Conservation (phyloP, 2,329 filamentous ascomycete genomes). For the Sporothrix variecibatus region DNA sequence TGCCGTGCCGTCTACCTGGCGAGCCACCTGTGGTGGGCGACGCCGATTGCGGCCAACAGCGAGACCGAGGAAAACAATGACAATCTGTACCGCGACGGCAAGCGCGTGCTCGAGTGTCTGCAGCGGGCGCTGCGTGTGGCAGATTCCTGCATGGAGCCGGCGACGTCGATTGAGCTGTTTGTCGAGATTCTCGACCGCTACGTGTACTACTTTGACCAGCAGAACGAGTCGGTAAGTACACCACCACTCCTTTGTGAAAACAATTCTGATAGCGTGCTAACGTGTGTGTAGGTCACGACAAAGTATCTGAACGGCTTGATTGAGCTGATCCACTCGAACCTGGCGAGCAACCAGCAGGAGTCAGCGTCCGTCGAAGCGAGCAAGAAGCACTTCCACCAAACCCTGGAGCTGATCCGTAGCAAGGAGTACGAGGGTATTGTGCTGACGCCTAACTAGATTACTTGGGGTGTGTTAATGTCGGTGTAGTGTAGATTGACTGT, state of each 20-base stretch:
- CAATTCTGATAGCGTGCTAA: neutral
- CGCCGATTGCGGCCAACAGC: slow-evolving; percentile 72
- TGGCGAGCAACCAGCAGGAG: slow-evolving; percentile 81
- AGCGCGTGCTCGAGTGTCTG: slow-evolving; percentile 92
- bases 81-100: slow-evolving; percentile 93
- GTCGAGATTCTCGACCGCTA: slow-evolving; percentile 98
- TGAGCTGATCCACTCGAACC: slow-evolving; percentile 95
- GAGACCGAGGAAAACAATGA: slow-evolving; percentile 74
- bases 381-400: slow-evolving; percentile 90
- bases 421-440: slow-evolving; percentile 93
- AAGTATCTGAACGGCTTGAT: slow-evolving; percentile 98
- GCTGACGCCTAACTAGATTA: slow-evolving; percentile 56
- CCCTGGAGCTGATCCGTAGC: slow-evolving; percentile 87
- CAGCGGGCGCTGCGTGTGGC: slow-evolving; percentile 94
- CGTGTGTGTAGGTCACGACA: slow-evolving; percentile 68
- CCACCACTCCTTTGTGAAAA: neutral
- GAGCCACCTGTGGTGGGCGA: slow-evolving; percentile 97
- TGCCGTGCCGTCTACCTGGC: slow-evolving; percentile 95
- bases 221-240: slow-evolving; percentile 80
- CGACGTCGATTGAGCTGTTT: slow-evolving; percentile 94
- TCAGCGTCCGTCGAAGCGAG: slow-evolving; percentile 83
- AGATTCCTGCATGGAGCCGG: slow-evolving; percentile 98
- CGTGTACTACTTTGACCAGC: slow-evolving; percentile 98
- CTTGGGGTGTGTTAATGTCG: neutral
- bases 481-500: neutral